Evolutionary conservation across 2,329 filamentous ascomycete genomes (phyloP).

Genomic region (Verticillium zaregamsianum): DNA sequence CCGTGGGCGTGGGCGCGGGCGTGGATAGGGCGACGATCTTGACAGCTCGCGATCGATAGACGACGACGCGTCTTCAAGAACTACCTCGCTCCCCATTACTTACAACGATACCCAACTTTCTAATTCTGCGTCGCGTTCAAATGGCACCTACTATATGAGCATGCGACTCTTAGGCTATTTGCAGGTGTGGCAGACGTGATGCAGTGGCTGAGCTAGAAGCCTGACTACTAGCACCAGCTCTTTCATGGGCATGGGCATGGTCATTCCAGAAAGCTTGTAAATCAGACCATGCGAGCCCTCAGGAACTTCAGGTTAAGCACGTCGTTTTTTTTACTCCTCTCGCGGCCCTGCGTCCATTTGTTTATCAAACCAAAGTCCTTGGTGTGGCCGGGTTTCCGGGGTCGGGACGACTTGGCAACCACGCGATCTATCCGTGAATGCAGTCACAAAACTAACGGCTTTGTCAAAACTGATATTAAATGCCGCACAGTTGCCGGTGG

Average conservation of each 20-base stretch:
- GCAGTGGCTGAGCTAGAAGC: not conserved
- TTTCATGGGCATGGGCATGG: not conserved
- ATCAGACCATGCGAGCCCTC: not conserved
- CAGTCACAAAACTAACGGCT: not conserved
- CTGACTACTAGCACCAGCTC: not conserved
- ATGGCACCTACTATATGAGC: not conserved
- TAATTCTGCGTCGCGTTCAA: not conserved
- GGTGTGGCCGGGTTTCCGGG: not conserved
- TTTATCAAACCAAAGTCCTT: not conserved
- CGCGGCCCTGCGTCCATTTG: not conserved
- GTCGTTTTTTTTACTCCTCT: not conserved
- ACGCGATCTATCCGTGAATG: not conserved
- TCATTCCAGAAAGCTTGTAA: not conserved
- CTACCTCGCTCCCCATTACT: not conserved
- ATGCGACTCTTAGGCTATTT: not conserved
- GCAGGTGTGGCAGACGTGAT: not conserved
- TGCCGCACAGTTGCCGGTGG: not conserved
- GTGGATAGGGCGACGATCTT: slow-evolving; percentile 4
- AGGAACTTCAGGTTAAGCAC: not conserved
- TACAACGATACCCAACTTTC: not conserved
- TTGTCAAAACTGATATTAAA: not conserved
- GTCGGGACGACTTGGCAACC: not conserved
- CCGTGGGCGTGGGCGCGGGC: slow-evolving; percentile 15
- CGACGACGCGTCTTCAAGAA: not conserved
- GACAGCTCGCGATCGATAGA: not conserved